Percentiles rank a stretch among this genome's conserved stretches.
Evolutionary conservation across 345 rosid genomes (phyloP).

Genomic region (Raphanus raphanistrum): DNA sequence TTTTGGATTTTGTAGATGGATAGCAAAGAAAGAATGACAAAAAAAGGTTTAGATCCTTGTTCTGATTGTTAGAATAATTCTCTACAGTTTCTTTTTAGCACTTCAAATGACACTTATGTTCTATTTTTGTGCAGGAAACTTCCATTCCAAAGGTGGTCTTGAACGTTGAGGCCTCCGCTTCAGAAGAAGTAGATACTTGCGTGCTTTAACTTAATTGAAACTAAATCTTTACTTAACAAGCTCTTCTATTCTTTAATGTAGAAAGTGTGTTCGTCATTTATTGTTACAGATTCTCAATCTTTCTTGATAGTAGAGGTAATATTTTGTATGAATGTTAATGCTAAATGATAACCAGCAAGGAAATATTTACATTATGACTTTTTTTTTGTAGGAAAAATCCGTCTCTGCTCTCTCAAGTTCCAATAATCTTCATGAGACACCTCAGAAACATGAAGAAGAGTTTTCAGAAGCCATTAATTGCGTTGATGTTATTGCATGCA

Average conservation of each 20-base stretch:
- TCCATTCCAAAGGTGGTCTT: slow-evolving; percentile 36
- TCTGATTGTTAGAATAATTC: slow-evolving; percentile 10
- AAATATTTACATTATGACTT: slow-evolving; percentile 3
- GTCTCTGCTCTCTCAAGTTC: slow-evolving; percentile 25
- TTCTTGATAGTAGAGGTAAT: slow-evolving; percentile 30
- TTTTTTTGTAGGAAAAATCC: slow-evolving; percentile 34
- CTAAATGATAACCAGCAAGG: slow-evolving; percentile 1
- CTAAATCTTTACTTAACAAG: slow-evolving; percentile 13
- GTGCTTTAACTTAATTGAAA: neutral
- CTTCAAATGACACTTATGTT: neutral
- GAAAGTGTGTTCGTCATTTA: slow-evolving; percentile 17
- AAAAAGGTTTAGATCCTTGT: slow-evolving; percentile 20
- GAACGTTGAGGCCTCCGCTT: slow-evolving; percentile 24
- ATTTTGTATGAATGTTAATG: neutral
- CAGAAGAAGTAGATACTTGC: slow-evolving; percentile 40
- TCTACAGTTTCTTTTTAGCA: neutral
- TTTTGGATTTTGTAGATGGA: slow-evolving; percentile 32
- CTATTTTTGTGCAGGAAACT: slow-evolving; percentile 40
- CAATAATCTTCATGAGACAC: slow-evolving; percentile 20
- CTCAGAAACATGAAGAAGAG: neutral
- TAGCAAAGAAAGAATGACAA: slow-evolving; percentile 8
- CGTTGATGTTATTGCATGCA: slow-evolving; percentile 11
- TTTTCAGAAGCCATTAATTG: slow-evolving; percentile 10
- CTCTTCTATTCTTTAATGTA: slow-evolving; percentile 8
- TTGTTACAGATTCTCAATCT: slow-evolving; percentile 18